phyloP scores from a whole-genome alignment of 1,284 basidiomycete species.

The Ceratobasidium sp. region DNA sequence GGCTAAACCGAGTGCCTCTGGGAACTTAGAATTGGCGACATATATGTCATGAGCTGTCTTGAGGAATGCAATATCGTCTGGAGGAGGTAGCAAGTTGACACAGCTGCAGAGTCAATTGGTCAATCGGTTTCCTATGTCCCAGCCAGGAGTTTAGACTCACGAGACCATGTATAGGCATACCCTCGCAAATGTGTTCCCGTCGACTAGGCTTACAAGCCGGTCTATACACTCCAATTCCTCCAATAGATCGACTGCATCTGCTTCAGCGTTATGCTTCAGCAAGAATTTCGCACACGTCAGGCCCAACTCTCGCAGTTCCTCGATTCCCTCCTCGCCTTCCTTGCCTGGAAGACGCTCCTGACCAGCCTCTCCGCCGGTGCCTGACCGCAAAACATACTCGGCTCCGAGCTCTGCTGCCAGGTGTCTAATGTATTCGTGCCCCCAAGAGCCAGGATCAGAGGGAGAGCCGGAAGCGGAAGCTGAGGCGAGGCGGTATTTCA shows the following conservation, averaged over 20 bases:
- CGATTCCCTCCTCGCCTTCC: slow-evolving; percentile 63
- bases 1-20: slow-evolving; percentile 90
- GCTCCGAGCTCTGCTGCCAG: slow-evolving; percentile 96
- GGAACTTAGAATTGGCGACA: slow-evolving; percentile 86
- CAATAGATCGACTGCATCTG: slow-evolving; percentile 96
- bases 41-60: slow-evolving; percentile 92
- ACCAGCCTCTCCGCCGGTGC: slow-evolving; percentile 27
- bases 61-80: slow-evolving; percentile 93
- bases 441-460: slow-evolving; percentile 95
- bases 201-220: slow-evolving; percentile 79
- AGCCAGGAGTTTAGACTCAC: slow-evolving; percentile 59
- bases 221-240: slow-evolving; percentile 95
- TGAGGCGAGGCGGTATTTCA: slow-evolving; percentile 89
- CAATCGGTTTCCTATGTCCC: not conserved
- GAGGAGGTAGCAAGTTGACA: slow-evolving; percentile 90
- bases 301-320: slow-evolving; percentile 81
- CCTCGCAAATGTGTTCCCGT: slow-evolving; percentile 88
- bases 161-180: slow-evolving; percentile 99
- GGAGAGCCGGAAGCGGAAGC: slow-evolving; percentile 73
- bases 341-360: slow-evolving; percentile 35
- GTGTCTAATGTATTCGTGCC: slow-evolving; percentile 98
- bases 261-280: slow-evolving; percentile 95
- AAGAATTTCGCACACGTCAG: slow-evolving; percentile 92
- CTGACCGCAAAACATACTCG: slow-evolving; percentile 77
- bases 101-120: slow-evolving; percentile 64